Percentiles rank a stretch among this genome's conserved stretches.
Evolutionary conservation across 2,329 filamentous ascomycete species (phyloP).

Genomic region (Neodidymelliopsis sp.): DNA sequence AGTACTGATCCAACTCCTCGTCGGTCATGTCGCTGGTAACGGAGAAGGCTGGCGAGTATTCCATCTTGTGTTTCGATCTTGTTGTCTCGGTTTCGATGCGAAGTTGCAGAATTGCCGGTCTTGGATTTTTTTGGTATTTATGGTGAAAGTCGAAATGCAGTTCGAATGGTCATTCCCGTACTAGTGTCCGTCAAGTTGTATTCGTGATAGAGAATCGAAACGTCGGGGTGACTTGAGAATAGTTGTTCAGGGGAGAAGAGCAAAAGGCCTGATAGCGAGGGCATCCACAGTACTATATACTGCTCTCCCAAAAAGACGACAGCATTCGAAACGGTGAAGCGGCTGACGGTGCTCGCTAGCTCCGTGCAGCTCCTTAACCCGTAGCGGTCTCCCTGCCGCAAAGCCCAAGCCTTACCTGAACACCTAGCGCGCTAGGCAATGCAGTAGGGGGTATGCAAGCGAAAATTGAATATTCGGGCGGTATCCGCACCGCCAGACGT

Average conservation of each 20-base stretch:
- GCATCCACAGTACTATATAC: conserved; percentile 34
- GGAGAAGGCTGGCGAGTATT: conserved; percentile 38
- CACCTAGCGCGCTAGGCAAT: conserved; percentile 18
- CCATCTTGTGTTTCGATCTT: conserved; percentile 24
- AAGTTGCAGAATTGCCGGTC: not conserved
- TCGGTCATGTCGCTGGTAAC: conserved; percentile 45
- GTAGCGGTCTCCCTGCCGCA: conserved; percentile 34
- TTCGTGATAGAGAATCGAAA: conserved; percentile 15
- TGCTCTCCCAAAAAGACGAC: conserved; percentile 21
- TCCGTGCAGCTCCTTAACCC: conserved; percentile 21
- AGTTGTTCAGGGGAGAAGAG: conserved; percentile 28
- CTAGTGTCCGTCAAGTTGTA: conserved; percentile 9
- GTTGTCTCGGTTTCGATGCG: not conserved
- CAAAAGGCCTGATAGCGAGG: conserved; percentile 20
- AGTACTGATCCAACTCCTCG: conserved; percentile 50
- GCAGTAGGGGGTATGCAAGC: conserved; percentile 20
- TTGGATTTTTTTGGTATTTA: conserved; percentile 13
- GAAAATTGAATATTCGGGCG: conserved; percentile 19
- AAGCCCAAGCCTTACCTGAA: conserved; percentile 22
- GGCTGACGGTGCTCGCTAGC: conserved; percentile 35
- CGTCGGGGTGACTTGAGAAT: conserved; percentile 10
- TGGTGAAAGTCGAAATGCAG: conserved; percentile 16
- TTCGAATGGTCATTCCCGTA: conserved; percentile 25
- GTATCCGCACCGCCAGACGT: conserved; percentile 13
- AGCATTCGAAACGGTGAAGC: conserved; percentile 37